Evolutionary conservation across 192 early-diverging fungal species (phyloP), one percentile per base, ranked within the genome.

Genomic region (Ambispora gerdemannii): DNA sequence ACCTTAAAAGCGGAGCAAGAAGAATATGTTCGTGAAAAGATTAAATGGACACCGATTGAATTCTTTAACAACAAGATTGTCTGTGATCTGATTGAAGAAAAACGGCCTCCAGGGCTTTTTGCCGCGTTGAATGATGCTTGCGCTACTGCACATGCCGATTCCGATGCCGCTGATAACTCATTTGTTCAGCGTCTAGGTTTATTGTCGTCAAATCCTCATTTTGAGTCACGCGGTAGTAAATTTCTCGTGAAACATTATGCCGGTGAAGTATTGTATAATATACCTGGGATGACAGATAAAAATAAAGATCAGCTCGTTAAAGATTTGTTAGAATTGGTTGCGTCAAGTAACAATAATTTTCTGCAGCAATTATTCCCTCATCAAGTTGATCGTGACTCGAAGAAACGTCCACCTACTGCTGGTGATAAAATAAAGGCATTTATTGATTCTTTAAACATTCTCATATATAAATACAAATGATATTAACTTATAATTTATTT

Each of bases 11-110:
- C 93, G 6, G 97, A 99, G 81, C 97, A 98, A 84, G 95, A 98
- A 81, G 97, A 98, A 76, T 98, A 98, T 72, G 89, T 93, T 61
- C 82, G 87, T 51, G 97, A 99, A 82, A 87, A 92, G 63, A 99
- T 99, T 76, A 77, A 95, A 73, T 99, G 97, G 97, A 95, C 93
- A 15, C 96, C 95, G n/a, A 99, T 99, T 72, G 90, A 95, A 64
- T 99, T 93, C 77, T 99, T 99, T 82, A 98, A 99, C 84, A 99
- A 99, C 81, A 97, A 97, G 81, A 84, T 99, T 43, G 97, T 99
- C 30, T 97, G 97, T 67, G 97, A 99, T 70, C 81, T 99, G 60
- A 99, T 99, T 63, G 97, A 99, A 77, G 93, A 91, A 73, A 97
- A 91, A 75, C 89, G 90, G 50, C 96, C 97, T 36, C 97, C 97